Evolutionary conservation across 176 grass and related monocot genomes (phyloP).

Genomic region (Phoenix dactylifera): DNA sequence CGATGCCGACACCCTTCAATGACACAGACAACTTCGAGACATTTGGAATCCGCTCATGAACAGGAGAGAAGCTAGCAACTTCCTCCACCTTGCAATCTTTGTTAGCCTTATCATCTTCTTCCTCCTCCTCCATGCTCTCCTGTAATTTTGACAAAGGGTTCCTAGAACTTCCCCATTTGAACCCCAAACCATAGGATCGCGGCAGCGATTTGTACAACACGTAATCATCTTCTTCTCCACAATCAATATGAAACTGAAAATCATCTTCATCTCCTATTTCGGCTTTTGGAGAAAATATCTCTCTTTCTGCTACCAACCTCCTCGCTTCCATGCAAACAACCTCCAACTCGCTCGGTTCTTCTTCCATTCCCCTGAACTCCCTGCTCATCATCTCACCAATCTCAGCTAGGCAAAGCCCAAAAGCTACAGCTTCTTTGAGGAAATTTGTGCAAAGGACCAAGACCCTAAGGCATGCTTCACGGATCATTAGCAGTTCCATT

Average conservation of each 20-base stretch:
- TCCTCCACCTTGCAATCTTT: not conserved
- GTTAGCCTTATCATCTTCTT: not conserved
- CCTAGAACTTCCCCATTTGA: not conserved
- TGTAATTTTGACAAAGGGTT: conserved; percentile 4
- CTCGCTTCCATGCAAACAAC: conserved; percentile 14
- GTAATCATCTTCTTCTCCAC: not conserved
- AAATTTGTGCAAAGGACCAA: conserved; percentile 13
- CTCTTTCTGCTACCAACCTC: conserved; percentile 10
- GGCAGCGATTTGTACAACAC: not conserved
- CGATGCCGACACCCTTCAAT: not conserved
- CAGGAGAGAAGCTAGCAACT: not conserved
- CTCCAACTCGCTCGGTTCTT: conserved; percentile 19
- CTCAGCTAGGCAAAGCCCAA: conserved; percentile 17
- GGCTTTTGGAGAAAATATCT: not conserved
- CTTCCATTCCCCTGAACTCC: conserved; percentile 11
- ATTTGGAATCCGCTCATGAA: not conserved
- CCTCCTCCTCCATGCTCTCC: conserved; percentile 14
- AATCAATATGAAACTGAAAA: conserved; percentile 18
- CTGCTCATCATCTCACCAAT: conserved; percentile 20
- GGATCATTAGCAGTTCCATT: conserved; percentile 10
- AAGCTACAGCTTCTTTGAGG: conserved; percentile 14
- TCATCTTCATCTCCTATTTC: conserved; percentile 4
- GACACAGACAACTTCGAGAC: not conserved
- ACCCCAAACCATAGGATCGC: not conserved
- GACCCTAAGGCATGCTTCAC: conserved; percentile 9